phyloP scores from a whole-genome alignment of 2,329 filamentous ascomycete genomes.

The Cytospora chrysosperma region DNA sequence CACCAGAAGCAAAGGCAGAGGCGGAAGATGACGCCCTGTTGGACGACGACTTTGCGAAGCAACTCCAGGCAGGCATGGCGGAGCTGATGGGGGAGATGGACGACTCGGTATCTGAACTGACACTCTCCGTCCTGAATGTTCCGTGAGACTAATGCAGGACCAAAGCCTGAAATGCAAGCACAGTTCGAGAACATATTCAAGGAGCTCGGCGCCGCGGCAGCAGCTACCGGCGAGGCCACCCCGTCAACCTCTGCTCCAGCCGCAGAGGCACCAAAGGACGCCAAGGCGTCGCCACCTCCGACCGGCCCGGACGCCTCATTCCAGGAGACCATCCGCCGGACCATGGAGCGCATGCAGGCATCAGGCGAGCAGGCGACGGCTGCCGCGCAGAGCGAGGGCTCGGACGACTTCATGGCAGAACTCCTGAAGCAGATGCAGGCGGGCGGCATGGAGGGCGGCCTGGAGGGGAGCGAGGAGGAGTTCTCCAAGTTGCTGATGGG shows the following conservation, averaged over 20 bases:
- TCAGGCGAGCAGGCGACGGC: conserved; percentile 84
- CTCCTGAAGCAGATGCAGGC: conserved; percentile 86
- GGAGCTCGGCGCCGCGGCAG: conserved; percentile 60
- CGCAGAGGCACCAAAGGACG: conserved; percentile 28
- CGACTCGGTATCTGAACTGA: conserved; percentile 47
- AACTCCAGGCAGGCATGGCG: conserved; percentile 89
- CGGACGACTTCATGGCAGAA: conserved; percentile 83
- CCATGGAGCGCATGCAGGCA: conserved; percentile 93
- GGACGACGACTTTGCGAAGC: conserved; percentile 79
- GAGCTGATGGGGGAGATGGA: conserved; percentile 73
- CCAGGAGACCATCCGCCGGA: conserved; percentile 87
- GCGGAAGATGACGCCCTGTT: conserved; percentile 45
- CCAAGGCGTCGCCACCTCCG: conserved; percentile 27
- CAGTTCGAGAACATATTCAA: conserved; percentile 79
- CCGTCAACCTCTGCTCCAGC: conserved; percentile 26
- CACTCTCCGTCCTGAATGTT: background rate
- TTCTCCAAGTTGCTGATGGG: conserved; percentile 93
- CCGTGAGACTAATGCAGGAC: background rate
- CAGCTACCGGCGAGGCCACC: conserved; percentile 33
- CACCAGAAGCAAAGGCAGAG: conserved; percentile 28
- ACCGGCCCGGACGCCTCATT: conserved; percentile 64
- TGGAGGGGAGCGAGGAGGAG: conserved; percentile 68
- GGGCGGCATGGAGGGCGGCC: conserved; percentile 45
- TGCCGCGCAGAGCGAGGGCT: conserved; percentile 64
- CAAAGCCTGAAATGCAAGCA: conserved; percentile 68